Evolutionary conservation across 2,329 filamentous ascomycete genomes (phyloP), one percentile per base, ranked within the genome.

Genomic region (Aspergillus hiratsukae): DNA sequence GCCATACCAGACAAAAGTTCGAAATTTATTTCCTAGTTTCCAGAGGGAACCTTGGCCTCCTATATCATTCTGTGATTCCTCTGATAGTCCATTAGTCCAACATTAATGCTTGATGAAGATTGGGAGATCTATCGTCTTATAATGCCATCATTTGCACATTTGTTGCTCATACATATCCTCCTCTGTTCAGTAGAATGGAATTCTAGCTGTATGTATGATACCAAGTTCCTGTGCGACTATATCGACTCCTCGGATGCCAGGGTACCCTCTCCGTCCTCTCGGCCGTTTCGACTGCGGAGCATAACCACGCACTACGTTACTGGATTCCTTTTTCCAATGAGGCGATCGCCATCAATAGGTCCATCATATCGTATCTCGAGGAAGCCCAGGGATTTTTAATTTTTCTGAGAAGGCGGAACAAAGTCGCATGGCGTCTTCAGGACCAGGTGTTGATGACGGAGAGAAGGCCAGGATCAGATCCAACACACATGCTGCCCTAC

Each of bases 401-500:
- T 37, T 37, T 14, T 17, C 31, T 17, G 31, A 6, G 7, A 17
- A 37, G 14, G 14, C 5, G 14, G 31, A 35, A 37, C 31, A 37
- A 17, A 14, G 14, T 37, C 31, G 31, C 14, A 17, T 62, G 58
- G 58, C 58, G 50, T 51, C 57, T 54, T 40, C 14, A 17, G 31
- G 31, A 37, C 14, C 2, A 35, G 31, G 17, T 37, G 31, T 5
- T 37, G 31, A 17, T 17, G 14, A 14, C 31, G 31, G 11, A 5
- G 14, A 17, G 31, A 35, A 35, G 31, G 25, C 5, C 25, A 27
- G 58, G 49, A 56, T 60, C 49, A 58, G 61, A 59, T 63, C 51
- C 58, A 54, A 31, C 56, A 59, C 59, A 58, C 54, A 56, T 58
- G 61, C 59, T 63, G 59, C 54, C 59, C 61, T 62, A 61, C 59